Evolutionary conservation across 106 monocot species (phyloP).

Genomic region (Gastrodia elata): DNA sequence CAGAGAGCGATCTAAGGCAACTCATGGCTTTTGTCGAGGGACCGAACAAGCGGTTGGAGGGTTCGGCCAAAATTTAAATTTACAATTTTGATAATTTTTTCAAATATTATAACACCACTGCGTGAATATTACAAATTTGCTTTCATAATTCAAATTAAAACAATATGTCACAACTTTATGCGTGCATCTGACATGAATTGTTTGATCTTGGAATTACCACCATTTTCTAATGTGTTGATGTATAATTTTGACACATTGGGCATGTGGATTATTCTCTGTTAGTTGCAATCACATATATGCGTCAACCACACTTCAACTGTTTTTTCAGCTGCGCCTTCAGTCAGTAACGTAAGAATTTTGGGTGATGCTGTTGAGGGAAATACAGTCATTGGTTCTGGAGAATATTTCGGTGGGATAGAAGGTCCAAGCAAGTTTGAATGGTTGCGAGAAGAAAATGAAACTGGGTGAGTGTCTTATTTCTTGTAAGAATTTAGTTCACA

Average conservation of each 20-base stretch:
- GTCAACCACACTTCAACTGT: neutral
- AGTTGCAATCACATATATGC: neutral
- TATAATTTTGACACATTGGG: neutral
- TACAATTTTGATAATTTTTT: too few species aligned
- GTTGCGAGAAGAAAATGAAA: constrained; percentile 64
- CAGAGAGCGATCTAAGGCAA: too few species aligned
- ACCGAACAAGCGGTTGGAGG: too few species aligned
- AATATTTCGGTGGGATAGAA: constrained; percentile 96
- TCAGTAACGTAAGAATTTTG: constrained; percentile 54
- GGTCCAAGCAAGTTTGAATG: constrained; percentile 91
- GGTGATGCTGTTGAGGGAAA: constrained; percentile 86
- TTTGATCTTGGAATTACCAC: neutral
- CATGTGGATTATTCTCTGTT: neutral
- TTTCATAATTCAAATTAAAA: too few species aligned
- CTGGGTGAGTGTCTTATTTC: constrained; percentile 32
- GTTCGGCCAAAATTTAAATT: too few species aligned
- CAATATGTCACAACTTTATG: too few species aligned
- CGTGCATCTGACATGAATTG: neutral
- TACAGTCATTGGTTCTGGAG: constrained; percentile 59
- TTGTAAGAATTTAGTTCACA: neutral
- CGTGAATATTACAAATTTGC: too few species aligned
- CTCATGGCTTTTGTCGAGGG: too few species aligned
- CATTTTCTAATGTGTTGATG: neutral
- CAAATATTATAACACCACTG: too few species aligned
- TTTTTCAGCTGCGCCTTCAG: constrained; percentile 82